Conservation (phyloP, 345 rosid species). For the Syzygium oleosum region DNA sequence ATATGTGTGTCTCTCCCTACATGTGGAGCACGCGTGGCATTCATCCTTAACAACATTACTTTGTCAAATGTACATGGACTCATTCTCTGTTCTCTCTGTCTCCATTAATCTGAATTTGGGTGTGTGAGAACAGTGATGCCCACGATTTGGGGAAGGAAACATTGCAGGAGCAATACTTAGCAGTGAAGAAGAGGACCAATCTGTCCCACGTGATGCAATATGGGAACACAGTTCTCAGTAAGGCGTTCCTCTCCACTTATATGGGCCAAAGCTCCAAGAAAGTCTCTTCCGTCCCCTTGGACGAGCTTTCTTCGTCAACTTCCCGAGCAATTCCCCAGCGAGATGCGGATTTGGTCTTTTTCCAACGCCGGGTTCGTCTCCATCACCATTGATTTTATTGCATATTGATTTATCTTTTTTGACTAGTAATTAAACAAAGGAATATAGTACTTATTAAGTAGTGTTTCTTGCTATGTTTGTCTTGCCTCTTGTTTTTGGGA, state of each 20-base stretch:
- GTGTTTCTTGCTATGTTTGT: background rate
- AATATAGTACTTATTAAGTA: background rate
- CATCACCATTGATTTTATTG: background rate
- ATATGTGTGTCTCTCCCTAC: constrained; percentile 5
- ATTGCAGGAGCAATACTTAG: constrained; percentile 32
- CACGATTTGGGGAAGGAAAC: constrained; percentile 49
- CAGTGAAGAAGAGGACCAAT: constrained; percentile 35
- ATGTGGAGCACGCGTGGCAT: no score
- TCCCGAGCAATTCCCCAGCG: constrained; percentile 11
- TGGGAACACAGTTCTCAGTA: constrained; percentile 21
- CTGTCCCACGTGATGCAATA: constrained; percentile 53
- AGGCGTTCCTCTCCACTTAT: constrained; percentile 22
- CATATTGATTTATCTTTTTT: background rate
- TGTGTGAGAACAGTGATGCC: constrained; percentile 24
- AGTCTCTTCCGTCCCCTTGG: constrained; percentile 9
- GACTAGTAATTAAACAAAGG: background rate
- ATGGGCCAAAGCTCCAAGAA: constrained; percentile 26
- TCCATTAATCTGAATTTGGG: background rate
- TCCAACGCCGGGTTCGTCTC: constrained; percentile 5
- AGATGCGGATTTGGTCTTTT: constrained; percentile 32
- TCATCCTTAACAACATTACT: background rate
- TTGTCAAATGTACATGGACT: background rate
- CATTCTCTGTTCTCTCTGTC: background rate
- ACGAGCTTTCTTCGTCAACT: background rate
- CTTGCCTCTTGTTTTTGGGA: background rate